Evolutionary conservation across 2,329 filamentous ascomycete genomes (phyloP).

Genomic region (Diaporthe batatas): DNA sequence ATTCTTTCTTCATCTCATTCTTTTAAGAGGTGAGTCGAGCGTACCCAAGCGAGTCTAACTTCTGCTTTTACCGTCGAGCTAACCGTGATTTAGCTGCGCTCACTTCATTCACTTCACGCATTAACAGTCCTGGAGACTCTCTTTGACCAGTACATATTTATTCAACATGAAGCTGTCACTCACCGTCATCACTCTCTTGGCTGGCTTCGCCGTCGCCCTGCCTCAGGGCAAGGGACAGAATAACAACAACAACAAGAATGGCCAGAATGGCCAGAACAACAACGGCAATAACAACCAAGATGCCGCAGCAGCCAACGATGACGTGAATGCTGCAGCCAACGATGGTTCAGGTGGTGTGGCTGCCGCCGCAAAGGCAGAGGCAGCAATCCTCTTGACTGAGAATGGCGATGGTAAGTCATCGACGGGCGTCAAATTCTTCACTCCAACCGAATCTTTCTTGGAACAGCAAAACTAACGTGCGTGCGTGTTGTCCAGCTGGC

Average conservation of each 20-base stretch:
- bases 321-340: slow-evolving; percentile 34
- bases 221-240: slow-evolving; percentile 26
- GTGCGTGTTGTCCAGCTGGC: slow-evolving; percentile 7
- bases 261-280: neutral
- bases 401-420: slow-evolving; percentile 37
- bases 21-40: slow-evolving; percentile 35
- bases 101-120: slow-evolving; percentile 29
- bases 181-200: slow-evolving; percentile 33
- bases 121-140: slow-evolving; percentile 29
- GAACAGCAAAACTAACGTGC: neutral
- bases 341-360: slow-evolving; percentile 23
- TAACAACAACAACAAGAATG: slow-evolving; percentile 23
- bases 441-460: neutral
- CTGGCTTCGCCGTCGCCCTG: slow-evolving; percentile 35
- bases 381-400: slow-evolving; percentile 34
- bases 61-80: neutral
- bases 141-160: slow-evolving; percentile 2
- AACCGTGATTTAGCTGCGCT: slow-evolving; percentile 30
- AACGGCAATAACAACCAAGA: neutral
- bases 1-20: slow-evolving; percentile 32
- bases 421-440: neutral
- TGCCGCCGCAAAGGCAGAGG: slow-evolving; percentile 36
- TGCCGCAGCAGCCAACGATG: slow-evolving; percentile 6
- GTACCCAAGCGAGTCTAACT: too few relatives aligned
- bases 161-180: slow-evolving; percentile 39